Evolutionary conservation across 2,329 filamentous ascomycete genomes (phyloP), one percentile per base, ranked within the genome.

Genomic region (Pseudogymnoascus verrucosus): DNA sequence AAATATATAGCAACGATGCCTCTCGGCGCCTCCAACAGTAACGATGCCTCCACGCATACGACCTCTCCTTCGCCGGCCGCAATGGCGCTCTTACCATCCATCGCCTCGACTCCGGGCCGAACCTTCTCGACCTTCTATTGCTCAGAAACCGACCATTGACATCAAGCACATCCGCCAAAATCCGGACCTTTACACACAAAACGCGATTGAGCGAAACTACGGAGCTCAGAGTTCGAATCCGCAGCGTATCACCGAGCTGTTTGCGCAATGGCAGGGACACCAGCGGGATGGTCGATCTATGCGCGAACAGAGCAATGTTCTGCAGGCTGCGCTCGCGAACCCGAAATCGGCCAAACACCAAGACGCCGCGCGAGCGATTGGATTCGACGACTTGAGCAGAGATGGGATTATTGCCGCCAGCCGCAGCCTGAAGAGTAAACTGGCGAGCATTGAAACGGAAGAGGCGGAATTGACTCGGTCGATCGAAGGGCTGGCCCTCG

Each of bases 161-260:
- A 83, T 96, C 73, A 93, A 91, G 75, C 89, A 95, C 77, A 96
- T 99, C 74, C 92, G 93, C 64, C 84, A 91, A 72, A 90, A 96
- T 76, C 85, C 89, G 14, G 84, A 88, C 12, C 82, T 96, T 14
- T 90, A 97, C 79, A 84, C 89, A 69, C 81, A 88, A 68, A 98
- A 96, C 72, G 96, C 91, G 76, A 74, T 89, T 65, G 88, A 92
- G 68, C 87, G 95, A 69, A 97, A 97, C 75, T 97, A 97, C 77
- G 80, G 74, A 64, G 69, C 75, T 26, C 82, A 84, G 67, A 78
- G 82, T 39, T 70, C 75, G 12, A 80, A 86, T 69, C 84, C 87
- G 0, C 74, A 76, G 7, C 81, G 77, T 62, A 89, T 89, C 69
- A 76, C 78, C 62, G 74, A 74, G 7, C 76, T 89, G 7, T 82